A percentile compares a stretch with the other conserved stretches of the same genome.
Evolutionary conservation across 2,329 filamentous ascomycete species (phyloP).

Genomic region (Pseudogymnoascus sp.): DNA sequence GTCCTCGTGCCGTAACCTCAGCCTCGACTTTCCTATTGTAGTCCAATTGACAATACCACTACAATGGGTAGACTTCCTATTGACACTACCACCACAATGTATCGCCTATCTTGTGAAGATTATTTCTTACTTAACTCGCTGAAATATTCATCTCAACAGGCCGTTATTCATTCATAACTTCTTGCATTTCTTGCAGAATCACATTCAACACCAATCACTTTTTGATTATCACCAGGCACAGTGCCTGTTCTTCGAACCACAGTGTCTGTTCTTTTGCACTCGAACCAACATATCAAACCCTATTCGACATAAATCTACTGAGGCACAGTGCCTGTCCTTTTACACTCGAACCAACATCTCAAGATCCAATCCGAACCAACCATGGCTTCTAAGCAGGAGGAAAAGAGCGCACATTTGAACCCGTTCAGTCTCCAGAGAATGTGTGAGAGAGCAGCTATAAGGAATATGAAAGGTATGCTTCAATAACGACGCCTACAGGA

Average conservation of each 20-base stretch:
- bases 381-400: not conserved
- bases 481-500: not conserved
- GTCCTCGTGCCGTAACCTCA: not conserved
- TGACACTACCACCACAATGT: not conserved
- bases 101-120: not conserved
- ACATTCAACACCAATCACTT: not conserved
- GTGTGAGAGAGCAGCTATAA: constrained; percentile 1
- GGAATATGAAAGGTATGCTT: not conserved
- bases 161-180: not conserved
- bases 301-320: not conserved
- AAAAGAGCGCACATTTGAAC: not conserved
- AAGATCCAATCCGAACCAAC: not conserved
- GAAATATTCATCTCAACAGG: not conserved
- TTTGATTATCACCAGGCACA: not conserved
- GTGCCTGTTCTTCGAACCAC: not conserved
- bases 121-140: not conserved
- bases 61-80: not conserved
- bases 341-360: not conserved
- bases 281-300: not conserved
- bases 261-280: not conserved
- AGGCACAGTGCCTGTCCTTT: not conserved
- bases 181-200: not conserved
- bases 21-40: not conserved
- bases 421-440: not conserved
- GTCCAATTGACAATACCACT: not conserved